phyloP scores from a whole-genome alignment of 192 early-diverging fungal genomes.

The Coemansia sp. region DNA sequence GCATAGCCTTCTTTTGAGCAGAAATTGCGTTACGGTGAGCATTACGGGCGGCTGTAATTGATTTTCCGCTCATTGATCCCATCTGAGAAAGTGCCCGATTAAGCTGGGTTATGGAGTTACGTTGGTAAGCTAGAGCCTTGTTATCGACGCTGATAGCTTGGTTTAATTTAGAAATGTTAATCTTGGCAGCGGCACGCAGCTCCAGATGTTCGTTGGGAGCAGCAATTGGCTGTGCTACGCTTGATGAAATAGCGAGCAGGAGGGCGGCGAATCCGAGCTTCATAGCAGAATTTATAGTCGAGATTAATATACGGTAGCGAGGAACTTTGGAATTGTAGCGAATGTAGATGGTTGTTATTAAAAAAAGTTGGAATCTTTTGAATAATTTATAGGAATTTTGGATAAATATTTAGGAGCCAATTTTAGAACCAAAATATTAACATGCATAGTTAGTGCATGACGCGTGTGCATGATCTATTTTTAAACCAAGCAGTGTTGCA shows the following conservation, averaged over 20 bases:
- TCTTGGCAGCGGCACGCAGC: not conserved
- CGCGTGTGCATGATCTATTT: not conserved
- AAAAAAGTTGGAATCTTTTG: not conserved
- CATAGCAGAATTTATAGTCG: constrained; percentile 3
- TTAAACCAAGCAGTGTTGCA: not conserved
- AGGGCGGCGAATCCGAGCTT: constrained; percentile 10
- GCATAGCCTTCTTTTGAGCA: constrained; percentile 8
- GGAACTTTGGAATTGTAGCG: too few species aligned
- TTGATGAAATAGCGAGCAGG: constrained; percentile 2
- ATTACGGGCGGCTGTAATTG: constrained; percentile 1
- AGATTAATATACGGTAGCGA: not conserved
- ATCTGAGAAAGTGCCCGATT: not conserved
- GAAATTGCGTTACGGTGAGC: not conserved
- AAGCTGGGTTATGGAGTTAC: not conserved
- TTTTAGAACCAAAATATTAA: not conserved
- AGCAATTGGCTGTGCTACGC: constrained; percentile 5
- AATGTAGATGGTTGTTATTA: too few species aligned
- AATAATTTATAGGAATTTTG: not conserved
- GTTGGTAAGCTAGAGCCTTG: not conserved
- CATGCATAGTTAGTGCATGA: not conserved
- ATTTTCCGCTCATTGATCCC: constrained; percentile 2
- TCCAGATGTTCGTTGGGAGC: not conserved
- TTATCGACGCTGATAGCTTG: constrained; percentile 6
- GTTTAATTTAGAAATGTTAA: not conserved
- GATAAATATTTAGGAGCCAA: not conserved